Evolutionary conservation across 2,329 filamentous ascomycete species (phyloP).

Genomic region (Beauveria australis): DNA sequence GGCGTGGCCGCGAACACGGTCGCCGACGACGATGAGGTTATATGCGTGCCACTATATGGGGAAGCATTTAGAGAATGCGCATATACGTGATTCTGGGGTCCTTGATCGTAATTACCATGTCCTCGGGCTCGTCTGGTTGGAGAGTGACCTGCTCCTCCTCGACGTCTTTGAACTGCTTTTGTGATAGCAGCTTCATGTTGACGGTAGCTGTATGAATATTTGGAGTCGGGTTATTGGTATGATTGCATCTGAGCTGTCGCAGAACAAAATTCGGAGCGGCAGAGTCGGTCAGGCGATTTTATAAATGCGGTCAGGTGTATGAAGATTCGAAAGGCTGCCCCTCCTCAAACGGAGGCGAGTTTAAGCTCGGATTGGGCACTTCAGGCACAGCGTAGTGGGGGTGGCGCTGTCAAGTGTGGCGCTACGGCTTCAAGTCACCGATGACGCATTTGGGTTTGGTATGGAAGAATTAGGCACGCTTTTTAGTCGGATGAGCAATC

Average conservation of each 20-base stretch:
- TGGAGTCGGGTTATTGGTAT: neutral
- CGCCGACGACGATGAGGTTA: slow-evolving; percentile 48
- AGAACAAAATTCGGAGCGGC: neutral
- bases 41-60: slow-evolving; percentile 48
- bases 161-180: slow-evolving; percentile 28
- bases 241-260: neutral
- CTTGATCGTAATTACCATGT: slow-evolving; percentile 30
- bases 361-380: neutral
- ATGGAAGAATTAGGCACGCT: too few relatives aligned
- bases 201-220: slow-evolving; percentile 8
- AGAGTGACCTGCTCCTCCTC: slow-evolving; percentile 34
- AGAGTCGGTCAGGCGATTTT: neutral
- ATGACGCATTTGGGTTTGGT: too few relatives aligned
- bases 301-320: slow-evolving; percentile 1
- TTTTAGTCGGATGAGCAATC: too few relatives aligned
- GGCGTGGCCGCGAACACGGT: slow-evolving; percentile 46
- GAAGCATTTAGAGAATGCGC: neutral
- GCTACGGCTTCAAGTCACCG: neutral
- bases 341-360: neutral
- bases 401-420: slow-evolving; percentile 7
- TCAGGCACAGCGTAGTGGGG: slow-evolving; percentile 2
- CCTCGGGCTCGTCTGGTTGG: slow-evolving; percentile 36
- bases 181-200: slow-evolving; percentile 32
- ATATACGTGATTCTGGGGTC: neutral
- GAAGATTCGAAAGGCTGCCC: neutral